phyloP scores from a whole-genome alignment of 208 protist genomes.

The Acanthamoeba royreba region DNA sequence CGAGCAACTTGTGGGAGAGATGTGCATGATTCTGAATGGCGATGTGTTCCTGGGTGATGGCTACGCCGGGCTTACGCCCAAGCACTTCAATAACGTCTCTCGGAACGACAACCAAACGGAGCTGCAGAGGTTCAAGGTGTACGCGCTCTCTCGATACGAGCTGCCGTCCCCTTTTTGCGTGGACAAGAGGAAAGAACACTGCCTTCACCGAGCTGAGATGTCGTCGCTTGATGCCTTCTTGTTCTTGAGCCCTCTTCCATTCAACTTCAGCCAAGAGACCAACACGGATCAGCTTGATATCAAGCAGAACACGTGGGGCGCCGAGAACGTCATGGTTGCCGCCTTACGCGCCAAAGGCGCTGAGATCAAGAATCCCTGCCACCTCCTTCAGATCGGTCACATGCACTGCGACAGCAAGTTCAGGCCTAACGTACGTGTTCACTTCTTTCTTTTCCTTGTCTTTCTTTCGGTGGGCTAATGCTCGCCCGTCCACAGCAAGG shows the following conservation, averaged over 20 bases:
- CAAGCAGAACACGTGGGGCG: constrained; percentile 25
- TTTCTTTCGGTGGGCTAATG: too few species aligned
- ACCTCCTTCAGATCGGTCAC: background rate
- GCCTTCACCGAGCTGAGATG: background rate
- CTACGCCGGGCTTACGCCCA: background rate
- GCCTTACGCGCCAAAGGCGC: background rate
- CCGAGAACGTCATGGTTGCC: background rate
- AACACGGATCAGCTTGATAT: background rate
- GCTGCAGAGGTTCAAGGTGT: background rate
- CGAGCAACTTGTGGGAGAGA: background rate
- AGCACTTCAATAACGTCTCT: background rate
- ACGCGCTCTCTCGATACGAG: background rate
- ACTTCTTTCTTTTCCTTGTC: too few species aligned
- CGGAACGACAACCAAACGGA: too few species aligned
- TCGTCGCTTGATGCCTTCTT: background rate
- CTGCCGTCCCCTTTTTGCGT: background rate
- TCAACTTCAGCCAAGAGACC: background rate
- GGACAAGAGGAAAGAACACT: background rate
- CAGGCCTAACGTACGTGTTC: background rate
- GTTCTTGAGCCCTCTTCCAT: background rate
- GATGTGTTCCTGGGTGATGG: background rate
- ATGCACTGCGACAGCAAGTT: constrained; percentile 28
- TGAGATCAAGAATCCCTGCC: background rate
- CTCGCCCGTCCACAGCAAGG: too few species aligned
- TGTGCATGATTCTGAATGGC: background rate